Evolutionary conservation across 2,329 filamentous ascomycete species (phyloP).

Genomic region (Magnaporthiopsis incrustans): DNA sequence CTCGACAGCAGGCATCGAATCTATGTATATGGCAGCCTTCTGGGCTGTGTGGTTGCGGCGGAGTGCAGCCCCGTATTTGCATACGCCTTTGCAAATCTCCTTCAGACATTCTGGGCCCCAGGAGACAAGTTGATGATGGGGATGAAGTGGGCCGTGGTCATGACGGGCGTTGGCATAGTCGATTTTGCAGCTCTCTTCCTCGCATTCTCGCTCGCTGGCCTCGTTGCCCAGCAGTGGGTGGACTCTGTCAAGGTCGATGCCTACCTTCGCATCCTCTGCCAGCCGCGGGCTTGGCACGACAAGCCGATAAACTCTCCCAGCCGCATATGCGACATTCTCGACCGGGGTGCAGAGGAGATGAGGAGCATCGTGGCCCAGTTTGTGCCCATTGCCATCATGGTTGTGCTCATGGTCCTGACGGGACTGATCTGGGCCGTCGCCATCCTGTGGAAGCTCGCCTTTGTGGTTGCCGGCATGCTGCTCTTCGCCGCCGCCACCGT

Average conservation of each 20-base stretch:
- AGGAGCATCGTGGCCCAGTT: constrained; percentile 75
- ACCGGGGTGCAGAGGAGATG: constrained; percentile 81
- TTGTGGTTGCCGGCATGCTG: constrained; percentile 62
- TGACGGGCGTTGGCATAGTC: constrained; percentile 58
- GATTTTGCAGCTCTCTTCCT: constrained; percentile 60
- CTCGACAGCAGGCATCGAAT: constrained; percentile 44
- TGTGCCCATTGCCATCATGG: constrained; percentile 59
- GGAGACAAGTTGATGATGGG: constrained; percentile 35
- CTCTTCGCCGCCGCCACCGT: constrained; percentile 67
- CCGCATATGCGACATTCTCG: constrained; percentile 62
- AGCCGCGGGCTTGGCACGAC: constrained; percentile 75
- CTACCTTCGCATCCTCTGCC: constrained; percentile 61
- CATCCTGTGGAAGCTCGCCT: constrained; percentile 71
- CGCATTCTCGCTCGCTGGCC: constrained; percentile 65
- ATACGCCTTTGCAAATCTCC: constrained; percentile 64
- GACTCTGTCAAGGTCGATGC: constrained; percentile 61
- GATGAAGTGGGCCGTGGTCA: constrained; percentile 61
- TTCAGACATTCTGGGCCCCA: constrained; percentile 58
- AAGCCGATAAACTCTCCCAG: constrained; percentile 51
- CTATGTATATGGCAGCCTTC: constrained; percentile 51
- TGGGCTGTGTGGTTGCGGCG: constrained; percentile 55
- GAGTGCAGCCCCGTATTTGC: constrained; percentile 62
- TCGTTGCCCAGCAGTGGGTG: constrained; percentile 68
- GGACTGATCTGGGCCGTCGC: constrained; percentile 66
- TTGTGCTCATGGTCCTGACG: constrained; percentile 57